Conservation (phyloP, 192 early-diverging fungal species). For the Gryganskiella cystojenkinii region DNA sequence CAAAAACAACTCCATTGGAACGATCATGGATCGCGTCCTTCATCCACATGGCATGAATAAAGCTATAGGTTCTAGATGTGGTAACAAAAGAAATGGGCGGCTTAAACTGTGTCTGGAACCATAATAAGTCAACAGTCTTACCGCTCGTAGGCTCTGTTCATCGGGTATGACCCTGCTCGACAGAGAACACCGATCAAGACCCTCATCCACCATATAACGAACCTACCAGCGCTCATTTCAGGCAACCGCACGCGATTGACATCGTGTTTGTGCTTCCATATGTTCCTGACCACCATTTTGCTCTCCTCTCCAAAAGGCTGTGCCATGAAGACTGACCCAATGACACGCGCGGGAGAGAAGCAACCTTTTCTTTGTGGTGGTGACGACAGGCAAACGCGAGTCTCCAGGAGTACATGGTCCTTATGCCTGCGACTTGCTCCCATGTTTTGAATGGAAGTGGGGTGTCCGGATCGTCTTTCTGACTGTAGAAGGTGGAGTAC, state of each 20-base stretch:
- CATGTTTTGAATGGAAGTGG: conserved; percentile 10
- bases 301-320: conserved; percentile 10
- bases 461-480: neutral
- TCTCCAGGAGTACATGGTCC: conserved; percentile 5
- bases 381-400: no score
- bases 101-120: neutral
- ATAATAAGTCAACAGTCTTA: neutral
- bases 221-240: conserved; percentile 11
- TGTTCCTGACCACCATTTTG: conserved; percentile 12
- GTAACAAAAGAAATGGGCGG: conserved; percentile 3
- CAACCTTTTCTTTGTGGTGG: no score
- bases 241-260: conserved; percentile 17
- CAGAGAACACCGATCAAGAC: conserved; percentile 7
- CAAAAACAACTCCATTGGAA: conserved; percentile 15
- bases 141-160: conserved; percentile 1
- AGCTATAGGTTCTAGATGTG: neutral
- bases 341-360: no score
- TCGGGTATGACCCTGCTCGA: conserved; percentile 5
- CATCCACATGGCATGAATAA: conserved; percentile 13
- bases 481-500: conserved; percentile 6
- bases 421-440: conserved; percentile 5
- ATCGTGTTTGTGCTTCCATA: conserved; percentile 17
- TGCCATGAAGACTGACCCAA: conserved; percentile 17
- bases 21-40: neutral
- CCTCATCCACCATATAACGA: conserved; percentile 11